Evolutionary conservation across 1,284 basidiomycete species (phyloP).

Genomic region (Anthracocystis panici-leucophaei): DNA sequence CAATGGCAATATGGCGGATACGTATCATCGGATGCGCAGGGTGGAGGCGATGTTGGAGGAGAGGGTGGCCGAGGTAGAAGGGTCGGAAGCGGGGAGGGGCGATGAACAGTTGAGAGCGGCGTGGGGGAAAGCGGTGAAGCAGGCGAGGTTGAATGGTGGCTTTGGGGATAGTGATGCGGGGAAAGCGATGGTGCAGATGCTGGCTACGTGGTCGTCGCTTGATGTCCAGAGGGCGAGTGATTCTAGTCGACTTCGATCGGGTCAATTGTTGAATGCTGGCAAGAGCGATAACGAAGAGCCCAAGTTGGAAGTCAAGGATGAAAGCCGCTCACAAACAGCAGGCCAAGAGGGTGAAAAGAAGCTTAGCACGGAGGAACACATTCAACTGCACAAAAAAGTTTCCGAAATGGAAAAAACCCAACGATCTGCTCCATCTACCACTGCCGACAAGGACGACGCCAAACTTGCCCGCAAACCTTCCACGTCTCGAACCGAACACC

Average conservation of each 20-base stretch:
- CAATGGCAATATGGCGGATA: conserved; percentile 83
- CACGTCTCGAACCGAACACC: conserved; percentile 14
- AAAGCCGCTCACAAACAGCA: not conserved
- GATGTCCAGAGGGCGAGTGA: conserved; percentile 49
- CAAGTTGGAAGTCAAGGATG: conserved; percentile 10
- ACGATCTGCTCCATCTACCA: conserved; percentile 11
- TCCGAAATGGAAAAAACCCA: conserved; percentile 29
- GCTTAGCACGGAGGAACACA: conserved; percentile 41
- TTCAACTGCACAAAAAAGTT: conserved; percentile 33
- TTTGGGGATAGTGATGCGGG: conserved; percentile 11
- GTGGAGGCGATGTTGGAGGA: conserved; percentile 60
- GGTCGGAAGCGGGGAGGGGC: conserved; percentile 29
- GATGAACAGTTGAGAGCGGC: conserved; percentile 38
- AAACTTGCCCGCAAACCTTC: conserved; percentile 10
- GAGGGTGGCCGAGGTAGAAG: conserved; percentile 55
- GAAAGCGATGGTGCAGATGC: conserved; percentile 4
- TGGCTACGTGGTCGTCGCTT: conserved; percentile 31
- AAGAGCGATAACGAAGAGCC: not conserved
- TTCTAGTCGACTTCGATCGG: conserved; percentile 14
- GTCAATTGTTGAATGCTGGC: conserved; percentile 19
- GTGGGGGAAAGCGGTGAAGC: conserved; percentile 38
- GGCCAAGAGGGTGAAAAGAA: conserved; percentile 9
- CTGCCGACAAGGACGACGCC: conserved; percentile 1
- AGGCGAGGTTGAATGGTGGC: conserved; percentile 23
- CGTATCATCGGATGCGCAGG: conserved; percentile 44